phyloP scores from a whole-genome alignment of 805 yeast genomes.

The Metschnikowia cubensis region DNA sequence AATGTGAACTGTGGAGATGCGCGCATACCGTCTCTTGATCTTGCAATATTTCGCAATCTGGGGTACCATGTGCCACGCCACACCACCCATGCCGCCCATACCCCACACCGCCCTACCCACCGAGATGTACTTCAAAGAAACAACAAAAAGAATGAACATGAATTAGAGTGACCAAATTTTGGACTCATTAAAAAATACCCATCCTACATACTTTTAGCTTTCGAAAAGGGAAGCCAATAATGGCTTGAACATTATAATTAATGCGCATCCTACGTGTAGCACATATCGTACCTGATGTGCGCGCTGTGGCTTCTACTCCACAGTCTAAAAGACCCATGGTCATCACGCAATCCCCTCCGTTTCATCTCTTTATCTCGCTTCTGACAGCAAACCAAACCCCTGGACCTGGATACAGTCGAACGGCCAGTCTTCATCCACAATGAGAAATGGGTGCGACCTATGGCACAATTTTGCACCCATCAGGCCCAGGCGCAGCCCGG shows the following conservation, averaged over 20 bases:
- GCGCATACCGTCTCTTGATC: neutral
- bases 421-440: neutral
- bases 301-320: neutral
- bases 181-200: too few species aligned
- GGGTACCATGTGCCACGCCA: neutral
- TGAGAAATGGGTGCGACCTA: neutral
- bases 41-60: neutral
- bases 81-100: neutral
- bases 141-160: too few species aligned
- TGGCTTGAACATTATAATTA: neutral
- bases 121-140: too few species aligned
- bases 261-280: neutral
- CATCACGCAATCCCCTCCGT: neutral
- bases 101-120: neutral
- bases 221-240: too few species aligned
- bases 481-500: too few species aligned
- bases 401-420: neutral
- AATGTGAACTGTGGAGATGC: neutral
- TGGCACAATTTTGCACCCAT: neutral
- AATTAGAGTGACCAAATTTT: too few species aligned
- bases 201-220: too few species aligned
- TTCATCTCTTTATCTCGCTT: neutral
- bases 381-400: neutral
- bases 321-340: neutral
- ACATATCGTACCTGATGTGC: neutral